These are phyloP conservation scores for Globisporangium solare DNA, from an alignment of 352 stramenopile species.

Conservation along the genomic window DNA sequence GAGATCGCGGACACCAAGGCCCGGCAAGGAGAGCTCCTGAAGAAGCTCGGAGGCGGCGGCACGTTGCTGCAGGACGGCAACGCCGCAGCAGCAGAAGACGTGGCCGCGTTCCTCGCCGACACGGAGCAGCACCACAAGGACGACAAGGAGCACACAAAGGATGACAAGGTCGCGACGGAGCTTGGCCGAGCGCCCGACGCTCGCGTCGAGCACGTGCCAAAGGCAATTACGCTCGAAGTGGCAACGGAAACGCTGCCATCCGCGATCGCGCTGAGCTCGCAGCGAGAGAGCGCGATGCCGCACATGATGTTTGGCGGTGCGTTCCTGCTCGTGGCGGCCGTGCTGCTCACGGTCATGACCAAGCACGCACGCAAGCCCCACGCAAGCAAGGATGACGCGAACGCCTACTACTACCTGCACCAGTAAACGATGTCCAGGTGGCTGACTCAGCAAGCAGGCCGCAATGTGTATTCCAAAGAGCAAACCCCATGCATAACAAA, in stretches of 20 bases:
- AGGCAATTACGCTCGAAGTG: not conserved
- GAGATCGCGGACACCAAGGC: not conserved
- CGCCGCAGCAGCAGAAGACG: not conserved
- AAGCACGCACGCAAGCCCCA: slow-evolving; percentile 10
- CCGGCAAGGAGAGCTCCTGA: slow-evolving; percentile 3
- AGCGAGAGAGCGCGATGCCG: slow-evolving; percentile 10
- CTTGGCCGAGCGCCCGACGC: too few relatives aligned
- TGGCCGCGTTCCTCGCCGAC: not conserved
- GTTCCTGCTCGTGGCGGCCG: slow-evolving; percentile 21
- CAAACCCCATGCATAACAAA: too few relatives aligned
- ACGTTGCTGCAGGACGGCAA: not conserved
- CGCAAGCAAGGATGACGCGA: slow-evolving; percentile 20
- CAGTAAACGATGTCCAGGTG: slow-evolving; percentile 6
- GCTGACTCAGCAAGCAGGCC: too few relatives aligned
- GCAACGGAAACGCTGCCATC: too few relatives aligned
- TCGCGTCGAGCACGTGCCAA: not conserved
- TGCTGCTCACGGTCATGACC: slow-evolving; percentile 21
- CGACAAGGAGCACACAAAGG: not conserved
- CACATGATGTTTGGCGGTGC: slow-evolving; percentile 20
- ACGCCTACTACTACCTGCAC: slow-evolving; percentile 32
- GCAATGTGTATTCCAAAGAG: too few relatives aligned
- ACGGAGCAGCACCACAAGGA: slow-evolving; percentile 1
- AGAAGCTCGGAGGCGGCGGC: not conserved
- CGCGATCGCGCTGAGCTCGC: not conserved
- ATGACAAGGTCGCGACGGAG: not conserved